Evolutionary conservation across 2,329 filamentous ascomycete species (phyloP), one percentile per base, ranked within the genome.

Genomic region (Fusarium secorum): DNA sequence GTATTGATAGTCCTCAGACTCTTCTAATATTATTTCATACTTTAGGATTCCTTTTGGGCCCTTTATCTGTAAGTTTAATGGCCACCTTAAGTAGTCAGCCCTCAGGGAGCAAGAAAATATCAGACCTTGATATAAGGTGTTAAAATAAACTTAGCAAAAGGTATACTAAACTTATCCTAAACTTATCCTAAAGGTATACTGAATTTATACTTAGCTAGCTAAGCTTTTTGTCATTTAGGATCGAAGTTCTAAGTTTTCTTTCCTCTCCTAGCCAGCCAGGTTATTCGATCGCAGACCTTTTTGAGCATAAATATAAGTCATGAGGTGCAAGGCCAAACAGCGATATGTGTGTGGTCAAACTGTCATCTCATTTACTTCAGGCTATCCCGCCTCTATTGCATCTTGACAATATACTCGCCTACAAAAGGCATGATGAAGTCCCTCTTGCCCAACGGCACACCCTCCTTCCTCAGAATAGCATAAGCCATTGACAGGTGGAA

Each of bases 401-500:
- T 55, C 62, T 72, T 74, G 2, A 71, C 33, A n/a, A 76, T 67
- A 38, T 71, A 64, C 55, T 70, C 56, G 2, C 57, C 70, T 22
- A 76, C 54, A 60, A 77, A 79, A 9, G 60, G 28, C 52, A 58
- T 66, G 64, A 87, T 73, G 73, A 80, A 90, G 73, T 90, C 86
- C 41, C 65, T 58, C 81, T 90, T 91, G 20, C 87, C 88, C n/a
- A 91, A 22, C 0, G 82, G 82, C n/a, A 90, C 86, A 2, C 88
- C 89, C 76, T 87, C 83, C 68, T 82, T 83, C 60, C 89, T 81
- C 70, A 91, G 74, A 61, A 91, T 86, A 5, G 78, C 82, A 79
- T 91, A 91, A n/a, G 85, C 81, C 20, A 83, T 89, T 11, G 79
- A 83, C 8, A 86, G 70, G 74, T 91, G 89, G 75, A 91, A 91